Conservation (phyloP, 2,329 filamentous ascomycete species). For the Lachnellula arida region DNA sequence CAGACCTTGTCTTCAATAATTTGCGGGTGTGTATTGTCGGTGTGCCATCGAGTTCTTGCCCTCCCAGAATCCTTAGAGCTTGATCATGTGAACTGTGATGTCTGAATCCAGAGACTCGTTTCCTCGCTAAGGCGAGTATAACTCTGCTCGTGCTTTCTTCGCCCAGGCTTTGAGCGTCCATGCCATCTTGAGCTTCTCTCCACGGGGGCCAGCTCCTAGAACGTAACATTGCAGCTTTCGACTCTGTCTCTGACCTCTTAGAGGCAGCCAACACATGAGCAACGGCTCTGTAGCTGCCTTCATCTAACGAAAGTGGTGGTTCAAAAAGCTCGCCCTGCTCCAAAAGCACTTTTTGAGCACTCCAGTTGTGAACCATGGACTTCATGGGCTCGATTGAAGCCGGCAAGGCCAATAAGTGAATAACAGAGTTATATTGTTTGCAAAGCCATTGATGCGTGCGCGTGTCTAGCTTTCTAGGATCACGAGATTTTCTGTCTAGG, state of each 20-base stretch:
- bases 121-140: conserved; percentile 48
- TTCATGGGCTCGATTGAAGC: conserved; percentile 32
- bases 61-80: conserved; percentile 49
- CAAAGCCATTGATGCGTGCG: conserved; percentile 21
- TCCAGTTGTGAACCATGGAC: conserved; percentile 49
- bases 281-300: conserved; percentile 50
- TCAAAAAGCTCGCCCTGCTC: conserved; percentile 45
- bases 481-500: conserved; percentile 1
- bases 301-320: conserved; percentile 47
- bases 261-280: conserved; percentile 48
- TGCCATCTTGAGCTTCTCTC: conserved; percentile 51
- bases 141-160: conserved; percentile 52
- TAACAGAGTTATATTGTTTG: conserved; percentile 38
- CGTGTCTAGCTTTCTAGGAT: conserved; percentile 3
- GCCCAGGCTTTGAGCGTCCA: conserved; percentile 49
- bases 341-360: conserved; percentile 51
- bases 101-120: conserved; percentile 52
- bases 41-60: conserved; percentile 43
- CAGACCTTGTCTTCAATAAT: conserved; percentile 19
- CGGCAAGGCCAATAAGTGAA: conserved; percentile 36
- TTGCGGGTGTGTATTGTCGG: conserved; percentile 54
- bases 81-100: conserved; percentile 42
- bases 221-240: conserved; percentile 44
- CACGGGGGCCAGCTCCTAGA: conserved; percentile 57
- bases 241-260: conserved; percentile 48